Evolutionary conservation across 2,329 filamentous ascomycete genomes (phyloP), one percentile per base, ranked within the genome.

Genomic region (Aurifilum marmelostoma): DNA sequence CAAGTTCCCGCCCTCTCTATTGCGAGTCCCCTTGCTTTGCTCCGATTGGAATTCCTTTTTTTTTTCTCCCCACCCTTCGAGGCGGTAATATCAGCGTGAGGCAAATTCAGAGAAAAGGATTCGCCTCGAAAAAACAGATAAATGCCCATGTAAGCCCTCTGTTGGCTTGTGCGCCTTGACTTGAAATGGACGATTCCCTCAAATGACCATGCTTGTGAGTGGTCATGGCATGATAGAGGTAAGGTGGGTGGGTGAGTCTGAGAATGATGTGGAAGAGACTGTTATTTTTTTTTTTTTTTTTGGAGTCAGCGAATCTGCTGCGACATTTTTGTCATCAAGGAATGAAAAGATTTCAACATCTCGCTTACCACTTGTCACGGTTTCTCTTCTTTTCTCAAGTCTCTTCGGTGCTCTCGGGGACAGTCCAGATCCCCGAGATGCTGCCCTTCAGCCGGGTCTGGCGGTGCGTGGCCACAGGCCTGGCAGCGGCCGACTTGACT

Each of bases 401-500:
- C 63, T 71, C 69, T 43, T 71, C 67, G n/a, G 63, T 54, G 34
- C 69, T 71, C 50, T 71, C 69, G 8, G 29, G 67, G 16, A 71
- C 67, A 37, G 67, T 71, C 69, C 69, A 71, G 14, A 71, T 68
- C 12, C 47, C 43, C 7, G 63, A 68, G n/a, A 6, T 14, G 9
- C 39, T 58, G 29, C 66, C 43, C 52, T 60, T 60, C 32, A 69
- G 52, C 50, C 67, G 59, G 18, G 34, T 21, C 34, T 65, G 66
- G 9, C 60, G 32, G 52, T 62, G 59, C 1, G 58, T 67, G 41
- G 54, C 43, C 41, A 34, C 41, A 34, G 11, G 21, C 39, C 18
- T 39, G 24, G 24, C 27, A n/a, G 54, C 43, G 14, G 27, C 29
- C 6, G 62, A 34, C 29, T 60, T 68, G 1, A 66, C n/a, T 11